A percentile compares a stretch with the other conserved stretches of the same genome.
phyloP scores from a whole-genome alignment of 768 basidiomycete genomes.

The Albatrellus ellisii region DNA sequence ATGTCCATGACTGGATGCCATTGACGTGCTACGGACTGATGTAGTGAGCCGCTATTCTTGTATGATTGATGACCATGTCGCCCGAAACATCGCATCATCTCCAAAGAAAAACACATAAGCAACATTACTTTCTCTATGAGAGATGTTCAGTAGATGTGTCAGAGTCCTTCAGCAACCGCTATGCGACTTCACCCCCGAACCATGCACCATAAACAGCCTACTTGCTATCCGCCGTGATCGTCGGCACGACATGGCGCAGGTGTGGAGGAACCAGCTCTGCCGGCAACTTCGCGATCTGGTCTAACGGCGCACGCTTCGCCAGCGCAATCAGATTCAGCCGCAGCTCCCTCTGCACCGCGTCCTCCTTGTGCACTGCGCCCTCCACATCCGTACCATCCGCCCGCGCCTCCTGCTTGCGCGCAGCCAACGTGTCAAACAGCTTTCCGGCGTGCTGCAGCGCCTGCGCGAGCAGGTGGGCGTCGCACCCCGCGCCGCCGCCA shows the following conservation, averaged over 20 bases:
- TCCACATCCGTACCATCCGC: constrained; percentile 8
- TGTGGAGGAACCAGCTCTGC: constrained; percentile 12
- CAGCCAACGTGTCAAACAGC: constrained; percentile 33
- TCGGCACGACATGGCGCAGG: constrained; percentile 11
- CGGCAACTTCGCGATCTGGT: constrained; percentile 19
- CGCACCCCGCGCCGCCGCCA: constrained; percentile 14
- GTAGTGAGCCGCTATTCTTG: too few relatives aligned
- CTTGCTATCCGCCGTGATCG: constrained; percentile 6
- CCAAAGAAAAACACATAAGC: too few relatives aligned
- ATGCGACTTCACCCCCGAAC: too few relatives aligned
- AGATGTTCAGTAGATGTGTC: too few relatives aligned
- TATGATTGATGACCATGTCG: too few relatives aligned
- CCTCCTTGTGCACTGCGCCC: constrained; percentile 23
- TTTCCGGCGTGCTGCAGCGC: constrained; percentile 47
- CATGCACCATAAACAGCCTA: too few relatives aligned
- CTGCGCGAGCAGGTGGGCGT: constrained; percentile 27
- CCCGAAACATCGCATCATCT: too few relatives aligned
- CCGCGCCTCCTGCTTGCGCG: constrained; percentile 13
- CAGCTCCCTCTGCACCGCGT: constrained; percentile 39
- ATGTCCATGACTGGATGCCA: too few relatives aligned
- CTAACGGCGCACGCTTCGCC: constrained; percentile 65
- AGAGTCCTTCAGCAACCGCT: too few relatives aligned
- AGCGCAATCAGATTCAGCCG: constrained; percentile 66
- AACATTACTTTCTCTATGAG: too few relatives aligned
- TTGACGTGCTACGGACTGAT: too few relatives aligned